Percentiles rank a stretch among this genome's conserved stretches.
Evolutionary conservation across 495 filamentous ascomycete genomes (phyloP).

Genomic region (Annulohypoxylon nitens): DNA sequence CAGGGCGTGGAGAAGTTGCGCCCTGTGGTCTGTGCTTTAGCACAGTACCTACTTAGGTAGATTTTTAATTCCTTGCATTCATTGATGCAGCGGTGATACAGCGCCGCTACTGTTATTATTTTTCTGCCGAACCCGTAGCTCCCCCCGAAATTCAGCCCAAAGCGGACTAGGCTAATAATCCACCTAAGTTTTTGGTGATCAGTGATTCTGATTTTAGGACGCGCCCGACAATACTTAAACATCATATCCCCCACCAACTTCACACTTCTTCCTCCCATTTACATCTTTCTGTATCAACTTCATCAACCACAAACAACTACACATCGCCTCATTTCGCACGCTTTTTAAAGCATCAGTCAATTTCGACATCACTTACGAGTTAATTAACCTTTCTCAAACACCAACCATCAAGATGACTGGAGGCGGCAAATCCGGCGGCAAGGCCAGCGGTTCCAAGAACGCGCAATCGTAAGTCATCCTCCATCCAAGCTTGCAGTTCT

Average conservation of each 20-base stretch:
- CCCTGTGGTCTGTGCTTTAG: constrained; percentile 31
- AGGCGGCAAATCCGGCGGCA: constrained; percentile 98
- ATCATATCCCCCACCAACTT: constrained; percentile 59
- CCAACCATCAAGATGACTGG: constrained; percentile 90
- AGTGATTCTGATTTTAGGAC: constrained; percentile 57
- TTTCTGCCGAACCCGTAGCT: constrained; percentile 40
- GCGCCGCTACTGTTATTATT: constrained; percentile 32
- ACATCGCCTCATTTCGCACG: constrained; percentile 33
- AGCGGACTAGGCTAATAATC: constrained; percentile 59
- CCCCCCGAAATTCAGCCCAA: constrained; percentile 45
- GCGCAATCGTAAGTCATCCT: constrained; percentile 85
- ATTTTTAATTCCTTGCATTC: constrained; percentile 31
- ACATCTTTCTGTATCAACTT: constrained; percentile 51
- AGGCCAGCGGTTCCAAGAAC: constrained; percentile 97
- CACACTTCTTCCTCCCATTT: constrained; percentile 53
- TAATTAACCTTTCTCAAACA: constrained; percentile 50
- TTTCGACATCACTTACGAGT: constrained; percentile 44
- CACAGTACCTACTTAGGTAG: constrained; percentile 5
- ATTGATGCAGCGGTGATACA: constrained; percentile 9
- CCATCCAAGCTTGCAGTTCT: background rate
- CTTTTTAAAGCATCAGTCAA: constrained; percentile 39
- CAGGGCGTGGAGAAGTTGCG: background rate
- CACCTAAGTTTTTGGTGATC: constrained; percentile 61
- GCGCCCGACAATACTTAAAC: constrained; percentile 67
- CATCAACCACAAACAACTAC: constrained; percentile 32